A percentile compares a stretch with the other conserved stretches of the same genome.
These are phyloP conservation scores for Astrothelium macrocarpum DNA, from an alignment of 495 filamentous ascomycete species.

Conservation along the genomic window DNA sequence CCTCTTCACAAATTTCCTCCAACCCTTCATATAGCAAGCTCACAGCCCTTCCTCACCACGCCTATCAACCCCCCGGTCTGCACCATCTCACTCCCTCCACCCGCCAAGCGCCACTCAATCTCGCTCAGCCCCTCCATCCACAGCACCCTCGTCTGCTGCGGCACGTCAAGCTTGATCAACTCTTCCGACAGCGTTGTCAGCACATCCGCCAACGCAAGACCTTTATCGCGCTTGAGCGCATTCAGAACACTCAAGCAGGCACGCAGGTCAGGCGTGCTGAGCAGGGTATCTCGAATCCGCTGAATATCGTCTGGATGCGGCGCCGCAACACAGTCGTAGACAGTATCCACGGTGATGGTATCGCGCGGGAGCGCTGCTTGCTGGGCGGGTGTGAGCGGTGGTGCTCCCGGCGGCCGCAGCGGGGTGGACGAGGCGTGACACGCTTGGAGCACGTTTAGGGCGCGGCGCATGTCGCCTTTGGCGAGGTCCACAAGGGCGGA, in stretches of 20 bases:
- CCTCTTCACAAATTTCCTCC: too few species aligned
- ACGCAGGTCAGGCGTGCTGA: slow-evolving; percentile 74
- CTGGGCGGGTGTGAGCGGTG: slow-evolving; percentile 34
- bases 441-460: slow-evolving; percentile 90
- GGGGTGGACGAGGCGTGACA: slow-evolving; percentile 82
- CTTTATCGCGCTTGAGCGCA: slow-evolving; percentile 71
- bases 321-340: slow-evolving; percentile 95
- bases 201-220: slow-evolving; percentile 90
- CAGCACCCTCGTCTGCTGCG: slow-evolving; percentile 71
- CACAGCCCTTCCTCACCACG: slow-evolving; percentile 76
- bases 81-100: slow-evolving; percentile 77
- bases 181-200: slow-evolving; percentile 76
- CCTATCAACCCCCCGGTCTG: slow-evolving; percentile 92
- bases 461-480: slow-evolving; percentile 92
- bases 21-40: too few species aligned
- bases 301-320: slow-evolving; percentile 84
- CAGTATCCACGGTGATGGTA: slow-evolving; percentile 77
- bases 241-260: slow-evolving; percentile 80
- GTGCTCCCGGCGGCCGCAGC: slow-evolving; percentile 38
- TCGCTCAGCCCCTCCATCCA: slow-evolving; percentile 91
- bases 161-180: slow-evolving; percentile 72
- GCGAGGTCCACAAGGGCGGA: slow-evolving; percentile 76
- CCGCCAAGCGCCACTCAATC: slow-evolving; percentile 81
- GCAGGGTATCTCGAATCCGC: slow-evolving; percentile 71
- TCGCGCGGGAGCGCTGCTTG: slow-evolving; percentile 52